phyloP scores from a whole-genome alignment of 306 rosid genomes.

The Fragaria ananassa region DNA sequence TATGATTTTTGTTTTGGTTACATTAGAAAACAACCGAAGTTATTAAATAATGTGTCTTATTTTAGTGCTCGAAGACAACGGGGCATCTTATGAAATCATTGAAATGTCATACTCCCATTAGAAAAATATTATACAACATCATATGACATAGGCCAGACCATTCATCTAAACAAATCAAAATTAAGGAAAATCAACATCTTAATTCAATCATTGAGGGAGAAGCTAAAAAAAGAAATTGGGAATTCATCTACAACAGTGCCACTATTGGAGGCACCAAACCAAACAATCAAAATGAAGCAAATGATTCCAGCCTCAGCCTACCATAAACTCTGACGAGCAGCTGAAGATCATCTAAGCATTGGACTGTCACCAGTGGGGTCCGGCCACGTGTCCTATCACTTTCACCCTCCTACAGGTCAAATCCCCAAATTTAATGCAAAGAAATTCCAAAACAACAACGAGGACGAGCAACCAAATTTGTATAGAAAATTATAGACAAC shows the following conservation, averaged over 20 bases:
- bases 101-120: too few species aligned
- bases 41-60: too few species aligned
- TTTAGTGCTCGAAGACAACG: too few species aligned
- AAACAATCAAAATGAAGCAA: background rate
- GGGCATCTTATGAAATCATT: too few species aligned
- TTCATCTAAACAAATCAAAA: too few species aligned
- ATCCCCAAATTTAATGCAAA: background rate
- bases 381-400: constrained; percentile 28
- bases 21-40: too few species aligned
- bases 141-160: too few species aligned
- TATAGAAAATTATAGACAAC: background rate
- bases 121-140: too few species aligned
- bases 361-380: constrained; percentile 19
- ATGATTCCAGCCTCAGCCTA: background rate
- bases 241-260: background rate
- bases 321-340: constrained; percentile 24
- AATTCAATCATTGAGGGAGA: too few species aligned
- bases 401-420: constrained; percentile 21
- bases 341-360: constrained; percentile 18
- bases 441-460: constrained; percentile 5
- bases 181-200: background rate
- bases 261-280: background rate
- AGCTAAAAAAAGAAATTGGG: too few species aligned
- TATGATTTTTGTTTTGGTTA: too few species aligned
- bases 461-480: background rate